Percentiles rank a stretch among this genome's conserved stretches.
Evolutionary conservation across 1,139 yeast genomes (phyloP).

Genomic region (Geotrichum citri-aurantii): DNA sequence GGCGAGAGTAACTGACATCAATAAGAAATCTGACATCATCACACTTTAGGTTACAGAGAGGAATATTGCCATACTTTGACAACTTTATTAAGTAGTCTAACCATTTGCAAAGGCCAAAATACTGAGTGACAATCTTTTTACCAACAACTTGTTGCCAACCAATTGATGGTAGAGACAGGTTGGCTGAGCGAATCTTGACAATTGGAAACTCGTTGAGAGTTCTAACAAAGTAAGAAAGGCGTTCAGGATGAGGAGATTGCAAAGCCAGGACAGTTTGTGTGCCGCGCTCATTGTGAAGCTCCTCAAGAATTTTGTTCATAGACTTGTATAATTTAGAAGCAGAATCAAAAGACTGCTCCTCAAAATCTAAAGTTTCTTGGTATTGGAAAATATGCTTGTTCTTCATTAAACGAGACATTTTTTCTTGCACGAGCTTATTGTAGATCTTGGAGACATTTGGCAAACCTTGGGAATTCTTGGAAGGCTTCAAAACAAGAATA

Average conservation of each 20-base stretch:
- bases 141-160: constrained; percentile 82
- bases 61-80: constrained; percentile 71
- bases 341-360: constrained; percentile 19
- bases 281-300: constrained; percentile 62
- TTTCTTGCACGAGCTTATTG: constrained; percentile 45
- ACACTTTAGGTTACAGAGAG: constrained; percentile 74
- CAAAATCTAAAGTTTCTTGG: constrained; percentile 25
- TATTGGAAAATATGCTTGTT: constrained; percentile 28
- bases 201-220: constrained; percentile 53
- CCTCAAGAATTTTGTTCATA: constrained; percentile 43
- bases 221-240: constrained; percentile 31
- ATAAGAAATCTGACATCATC: constrained; percentile 75
- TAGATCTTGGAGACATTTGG: constrained; percentile 53
- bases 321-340: constrained; percentile 27
- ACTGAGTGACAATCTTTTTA: constrained; percentile 63
- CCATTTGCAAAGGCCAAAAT: constrained; percentile 72
- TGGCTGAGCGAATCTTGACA: constrained; percentile 44
- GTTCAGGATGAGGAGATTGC: constrained; percentile 60
- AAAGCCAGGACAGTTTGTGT: constrained; percentile 60
- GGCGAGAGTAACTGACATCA: constrained; percentile 82
- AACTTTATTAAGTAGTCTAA: constrained; percentile 58
- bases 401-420: constrained; percentile 44
- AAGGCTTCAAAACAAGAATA: constrained; percentile 64
- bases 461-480: constrained; percentile 61
- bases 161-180: constrained; percentile 59